Conservation (phyloP, 257 asterid genomes). For the Rhazya stricta region DNA sequence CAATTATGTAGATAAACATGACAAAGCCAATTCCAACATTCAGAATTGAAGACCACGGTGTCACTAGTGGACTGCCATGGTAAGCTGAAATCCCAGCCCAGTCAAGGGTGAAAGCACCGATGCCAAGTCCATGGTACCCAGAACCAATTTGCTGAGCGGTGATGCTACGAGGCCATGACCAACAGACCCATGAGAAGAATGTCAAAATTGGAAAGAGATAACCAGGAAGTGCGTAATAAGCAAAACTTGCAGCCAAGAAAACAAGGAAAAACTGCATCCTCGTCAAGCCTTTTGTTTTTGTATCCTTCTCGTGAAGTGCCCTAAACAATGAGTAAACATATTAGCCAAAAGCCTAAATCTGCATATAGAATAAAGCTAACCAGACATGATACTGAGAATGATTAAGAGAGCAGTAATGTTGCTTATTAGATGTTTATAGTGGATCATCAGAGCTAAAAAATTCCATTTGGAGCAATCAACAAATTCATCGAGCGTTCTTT, state of each 20-base stretch:
- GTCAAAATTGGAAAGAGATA: slow-evolving; percentile 80
- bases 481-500: slow-evolving; percentile 7
- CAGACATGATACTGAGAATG: not conserved
- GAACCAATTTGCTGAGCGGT: slow-evolving; percentile 98
- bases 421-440: not conserved
- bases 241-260: slow-evolving; percentile 64
- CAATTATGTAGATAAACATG: slow-evolving; percentile 83
- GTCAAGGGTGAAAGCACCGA: slow-evolving; percentile 98
- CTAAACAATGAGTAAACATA: slow-evolving; percentile 27
- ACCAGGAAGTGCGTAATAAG: slow-evolving; percentile 82
- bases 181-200: slow-evolving; percentile 98
- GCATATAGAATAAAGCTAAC: slow-evolving; percentile 1
- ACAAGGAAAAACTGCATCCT: slow-evolving; percentile 85
- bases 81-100: slow-evolving; percentile 99
- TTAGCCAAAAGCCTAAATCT: not conserved
- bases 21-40: slow-evolving; percentile 78
- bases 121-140: slow-evolving; percentile 87
- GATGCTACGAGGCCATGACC: slow-evolving; percentile 88
- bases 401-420: not conserved
- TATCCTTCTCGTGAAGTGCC: slow-evolving; percentile 92
- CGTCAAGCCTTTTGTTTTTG: slow-evolving; percentile 58
- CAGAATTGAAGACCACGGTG: slow-evolving; percentile 79
- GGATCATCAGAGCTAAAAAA: slow-evolving; percentile 24
- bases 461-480: slow-evolving; percentile 19
- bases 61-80: slow-evolving; percentile 93